Evolutionary conservation across 805 yeast species (phyloP).

Genomic region (Sugiyamaella mastotermitis): DNA sequence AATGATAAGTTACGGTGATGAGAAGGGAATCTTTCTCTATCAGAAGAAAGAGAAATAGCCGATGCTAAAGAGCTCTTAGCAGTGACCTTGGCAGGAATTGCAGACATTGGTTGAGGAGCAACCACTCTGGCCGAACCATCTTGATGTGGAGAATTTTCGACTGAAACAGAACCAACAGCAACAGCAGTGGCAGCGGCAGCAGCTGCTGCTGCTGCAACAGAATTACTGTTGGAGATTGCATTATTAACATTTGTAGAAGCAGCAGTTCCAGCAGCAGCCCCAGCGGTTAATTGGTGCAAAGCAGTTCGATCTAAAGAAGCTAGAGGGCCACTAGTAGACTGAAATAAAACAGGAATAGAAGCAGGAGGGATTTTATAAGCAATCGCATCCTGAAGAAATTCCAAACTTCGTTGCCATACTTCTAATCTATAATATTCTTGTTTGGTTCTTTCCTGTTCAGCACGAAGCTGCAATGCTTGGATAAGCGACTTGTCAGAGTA

Average conservation of each 20-base stretch:
- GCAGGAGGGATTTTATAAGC: slow-evolving; percentile 57
- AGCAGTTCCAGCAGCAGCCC: slow-evolving; percentile 14
- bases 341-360: slow-evolving; percentile 55
- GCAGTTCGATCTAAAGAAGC: slow-evolving; percentile 4
- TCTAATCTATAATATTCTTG: slow-evolving; percentile 74
- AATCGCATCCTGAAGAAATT: slow-evolving; percentile 56
- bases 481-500: slow-evolving; percentile 51
- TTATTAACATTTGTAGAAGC: slow-evolving; percentile 14
- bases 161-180: slow-evolving; percentile 8
- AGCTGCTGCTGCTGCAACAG: slow-evolving; percentile 7
- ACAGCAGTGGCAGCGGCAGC: slow-evolving; percentile 17
- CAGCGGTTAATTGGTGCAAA: slow-evolving; percentile 2
- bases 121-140: too few species aligned
- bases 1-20: slow-evolving; percentile 24
- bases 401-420: slow-evolving; percentile 50
- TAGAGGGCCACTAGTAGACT: slow-evolving; percentile 9
- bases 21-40: slow-evolving; percentile 14
- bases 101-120: not conserved
- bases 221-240: slow-evolving; percentile 12
- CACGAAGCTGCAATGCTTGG: slow-evolving; percentile 51
- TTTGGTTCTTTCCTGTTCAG: slow-evolving; percentile 75
- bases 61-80: slow-evolving; percentile 10
- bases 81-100: slow-evolving; percentile 6
- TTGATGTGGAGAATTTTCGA: slow-evolving; percentile 5
- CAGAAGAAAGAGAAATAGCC: slow-evolving; percentile 5